Evolutionary conservation across 169 alveolate genomes (phyloP).

Genomic region (Cryptosporidium canis): DNA sequence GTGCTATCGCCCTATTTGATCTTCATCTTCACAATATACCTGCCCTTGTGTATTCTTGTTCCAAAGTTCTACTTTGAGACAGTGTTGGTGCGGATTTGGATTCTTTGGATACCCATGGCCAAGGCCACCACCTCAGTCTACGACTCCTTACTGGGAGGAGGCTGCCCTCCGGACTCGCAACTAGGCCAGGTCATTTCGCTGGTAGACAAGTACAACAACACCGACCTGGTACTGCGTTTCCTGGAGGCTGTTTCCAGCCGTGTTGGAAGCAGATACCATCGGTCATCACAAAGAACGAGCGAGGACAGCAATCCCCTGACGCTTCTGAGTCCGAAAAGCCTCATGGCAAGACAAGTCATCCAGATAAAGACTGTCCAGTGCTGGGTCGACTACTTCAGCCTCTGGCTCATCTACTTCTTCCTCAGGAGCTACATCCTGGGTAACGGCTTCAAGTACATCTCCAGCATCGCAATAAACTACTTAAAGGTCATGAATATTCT

Average conservation of each 20-base stretch:
- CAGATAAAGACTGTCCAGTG: constrained; percentile 7
- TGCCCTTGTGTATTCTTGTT: constrained; percentile 33
- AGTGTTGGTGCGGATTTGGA: constrained; percentile 23
- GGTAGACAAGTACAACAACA: constrained; percentile 6
- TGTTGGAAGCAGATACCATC: not conserved
- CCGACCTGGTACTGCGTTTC: not conserved
- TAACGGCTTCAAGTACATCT: not conserved
- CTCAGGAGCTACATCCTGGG: constrained; percentile 32
- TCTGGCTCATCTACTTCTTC: constrained; percentile 41
- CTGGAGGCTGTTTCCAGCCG: constrained; percentile 5
- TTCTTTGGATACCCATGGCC: constrained; percentile 38
- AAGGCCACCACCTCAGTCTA: not conserved
- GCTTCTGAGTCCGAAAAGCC: constrained; percentile 16
- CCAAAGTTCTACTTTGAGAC: constrained; percentile 48
- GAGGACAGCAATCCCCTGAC: not conserved
- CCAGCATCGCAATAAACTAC: not conserved
- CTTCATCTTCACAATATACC: constrained; percentile 24
- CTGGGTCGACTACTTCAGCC: constrained; percentile 39
- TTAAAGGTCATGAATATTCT: constrained; percentile 11
- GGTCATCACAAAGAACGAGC: not conserved
- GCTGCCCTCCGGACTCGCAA: not conserved
- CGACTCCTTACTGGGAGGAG: not conserved
- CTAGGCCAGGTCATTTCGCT: not conserved
- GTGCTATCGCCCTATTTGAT: constrained; percentile 46
- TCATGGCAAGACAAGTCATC: not conserved